Conservation (phyloP, 352 stramenopile genomes). For the Phytophthora tentaculata region DNA sequence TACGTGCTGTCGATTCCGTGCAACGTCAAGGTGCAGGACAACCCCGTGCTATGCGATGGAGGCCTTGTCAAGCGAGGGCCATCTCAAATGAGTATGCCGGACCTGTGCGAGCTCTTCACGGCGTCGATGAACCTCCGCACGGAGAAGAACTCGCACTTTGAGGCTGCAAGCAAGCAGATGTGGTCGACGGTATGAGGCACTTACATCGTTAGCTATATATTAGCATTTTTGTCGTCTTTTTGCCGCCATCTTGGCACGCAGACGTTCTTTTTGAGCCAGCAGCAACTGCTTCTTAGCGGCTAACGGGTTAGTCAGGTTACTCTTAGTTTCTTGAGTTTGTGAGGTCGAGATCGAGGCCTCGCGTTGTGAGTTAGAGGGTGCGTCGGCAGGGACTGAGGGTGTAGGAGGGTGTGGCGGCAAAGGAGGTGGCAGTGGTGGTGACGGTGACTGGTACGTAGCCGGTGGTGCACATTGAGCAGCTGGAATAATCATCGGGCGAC, state of each 20-base stretch:
- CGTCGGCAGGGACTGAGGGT: background rate
- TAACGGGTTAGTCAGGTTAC: conserved; percentile 13
- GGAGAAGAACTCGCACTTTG: conserved; percentile 53
- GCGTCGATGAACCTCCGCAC: conserved; percentile 65
- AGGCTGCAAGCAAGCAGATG: conserved; percentile 53
- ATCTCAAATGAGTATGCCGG: conserved; percentile 43
- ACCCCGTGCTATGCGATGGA: conserved; percentile 51
- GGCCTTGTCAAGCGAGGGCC: conserved; percentile 48
- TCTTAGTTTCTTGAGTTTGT: background rate
- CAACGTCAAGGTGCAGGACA: conserved; percentile 53
- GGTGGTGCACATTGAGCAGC: no score
- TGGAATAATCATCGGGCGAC: background rate
- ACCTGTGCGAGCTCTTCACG: conserved; percentile 55
- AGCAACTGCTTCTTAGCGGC: conserved; percentile 65
- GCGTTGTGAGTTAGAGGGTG: background rate
- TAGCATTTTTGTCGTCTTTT: conserved; percentile 24
- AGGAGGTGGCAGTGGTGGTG: background rate
- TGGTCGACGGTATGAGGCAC: conserved; percentile 54
- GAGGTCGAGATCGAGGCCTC: background rate
- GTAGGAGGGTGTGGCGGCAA: background rate
- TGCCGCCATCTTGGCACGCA: conserved; percentile 69
- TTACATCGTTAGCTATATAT: background rate
- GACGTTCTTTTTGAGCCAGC: conserved; percentile 68
- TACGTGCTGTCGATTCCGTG: conserved; percentile 76
- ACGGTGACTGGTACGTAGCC: background rate